Evolutionary conservation across 371 early-diverging fungal genomes (phyloP), one percentile per base, ranked within the genome.

Genomic region (Rhizopus delemar): DNA sequence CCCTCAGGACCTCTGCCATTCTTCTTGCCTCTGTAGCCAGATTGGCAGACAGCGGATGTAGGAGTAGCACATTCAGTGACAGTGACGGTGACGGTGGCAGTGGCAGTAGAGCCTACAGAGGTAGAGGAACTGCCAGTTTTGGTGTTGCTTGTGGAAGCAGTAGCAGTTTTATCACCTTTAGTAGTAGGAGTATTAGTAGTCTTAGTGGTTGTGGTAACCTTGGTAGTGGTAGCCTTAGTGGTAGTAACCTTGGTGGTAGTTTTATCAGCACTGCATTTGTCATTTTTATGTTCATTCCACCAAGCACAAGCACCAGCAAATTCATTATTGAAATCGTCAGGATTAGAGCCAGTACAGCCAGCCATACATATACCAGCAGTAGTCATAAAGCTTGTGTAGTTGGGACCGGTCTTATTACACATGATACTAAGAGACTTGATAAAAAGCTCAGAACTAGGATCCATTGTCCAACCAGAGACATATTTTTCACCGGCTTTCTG

Each of bases 301-400:
- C 74, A 68, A 28, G 59, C 60, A 57, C 57, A 58, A 51, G 69
- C 69, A 53, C 49, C 62, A 22, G 62, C 35, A 35, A 53, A 72
- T 62, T 74, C 66, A 0, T 32, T 41, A 45, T 65, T 65, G 57
- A 65, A 65, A 1, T 43, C 39, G 16, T 65, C 66, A 35, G 60
- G 66, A 34, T 65, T 62, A 16, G 52, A 45, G 9, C 41, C 33
- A 16, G 57, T 65, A 56, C 77, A 77, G 1, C 53, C 56, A 36
- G 57, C 62, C 69, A 71, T 69, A 63, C 77, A 77, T 31, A 69
- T 71, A 29, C 77, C 74, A 41, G 72, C 68, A 15, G 61, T 50
- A n/a, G 68, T 69, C 74, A 74, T 74, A 57, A 74, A 77, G 15
- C 60, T 50, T 8, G 22, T 41, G 41, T 71, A 71, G 55, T 69